A percentile compares a stretch with the other conserved stretches of the same genome.
Evolutionary conservation across 768 basidiomycete genomes (phyloP).

Genomic region (Kwoniella pini): DNA sequence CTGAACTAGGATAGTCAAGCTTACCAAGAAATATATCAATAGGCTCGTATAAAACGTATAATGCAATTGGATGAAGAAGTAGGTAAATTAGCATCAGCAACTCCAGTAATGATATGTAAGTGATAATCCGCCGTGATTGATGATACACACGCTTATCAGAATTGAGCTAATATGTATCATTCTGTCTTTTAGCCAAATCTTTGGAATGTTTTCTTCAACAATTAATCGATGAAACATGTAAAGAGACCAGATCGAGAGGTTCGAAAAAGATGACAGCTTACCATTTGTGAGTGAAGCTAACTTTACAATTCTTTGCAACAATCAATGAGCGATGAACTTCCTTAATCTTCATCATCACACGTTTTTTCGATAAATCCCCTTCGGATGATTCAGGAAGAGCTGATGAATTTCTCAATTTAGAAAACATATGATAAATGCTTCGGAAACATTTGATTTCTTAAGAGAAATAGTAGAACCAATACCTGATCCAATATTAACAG

Average conservation of each 20-base stretch:
- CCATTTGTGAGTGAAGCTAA: conserved; percentile 70
- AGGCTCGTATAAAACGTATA: conserved; percentile 98
- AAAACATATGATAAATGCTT: conserved; percentile 86
- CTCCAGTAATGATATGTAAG: conserved; percentile 94
- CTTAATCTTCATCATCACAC: neutral
- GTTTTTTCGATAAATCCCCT: too few relatives aligned
- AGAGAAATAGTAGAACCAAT: conserved; percentile 84
- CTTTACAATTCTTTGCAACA: neutral
- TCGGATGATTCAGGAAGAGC: too few relatives aligned
- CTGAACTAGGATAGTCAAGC: too few relatives aligned
- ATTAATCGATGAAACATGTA: conserved; percentile 77
- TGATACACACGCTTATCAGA: too few relatives aligned
- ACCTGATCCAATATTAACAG: conserved; percentile 82
- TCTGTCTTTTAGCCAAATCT: conserved; percentile 72
- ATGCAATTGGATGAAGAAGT: conserved; percentile 99
- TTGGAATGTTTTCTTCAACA: conserved; percentile 86
- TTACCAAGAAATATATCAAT: neutral
- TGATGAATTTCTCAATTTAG: conserved; percentile 57
- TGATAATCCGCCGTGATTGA: too few relatives aligned
- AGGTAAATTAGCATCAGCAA: conserved; percentile 94
- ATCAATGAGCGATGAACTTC: neutral
- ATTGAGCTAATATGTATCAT: neutral
- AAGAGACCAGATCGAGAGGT: conserved; percentile 74
- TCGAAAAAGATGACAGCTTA: conserved; percentile 88
- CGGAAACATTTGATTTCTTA: conserved; percentile 88